Conservation (phyloP, 306 rosid species). For the Castanospermum australe region DNA sequence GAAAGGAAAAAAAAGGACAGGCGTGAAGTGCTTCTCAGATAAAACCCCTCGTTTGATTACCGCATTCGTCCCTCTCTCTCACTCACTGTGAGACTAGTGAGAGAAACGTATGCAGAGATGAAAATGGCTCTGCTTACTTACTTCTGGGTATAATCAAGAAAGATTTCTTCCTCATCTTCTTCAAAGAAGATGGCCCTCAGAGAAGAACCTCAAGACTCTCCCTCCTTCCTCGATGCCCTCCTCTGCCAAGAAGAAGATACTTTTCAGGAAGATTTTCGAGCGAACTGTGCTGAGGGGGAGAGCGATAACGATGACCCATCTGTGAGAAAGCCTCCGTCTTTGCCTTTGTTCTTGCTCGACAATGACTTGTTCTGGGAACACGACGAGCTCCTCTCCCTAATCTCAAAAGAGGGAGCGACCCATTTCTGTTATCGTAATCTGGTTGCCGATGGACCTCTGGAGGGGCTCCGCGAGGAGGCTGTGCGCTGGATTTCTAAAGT, state of each 20-base stretch:
- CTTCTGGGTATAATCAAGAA: constrained; percentile 32
- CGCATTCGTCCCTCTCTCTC: constrained; percentile 34
- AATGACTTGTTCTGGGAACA: constrained; percentile 68
- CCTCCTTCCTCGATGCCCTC: constrained; percentile 53
- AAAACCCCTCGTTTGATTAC: constrained; percentile 48
- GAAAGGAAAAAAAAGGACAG: constrained; percentile 40
- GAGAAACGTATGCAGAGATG: constrained; percentile 34
- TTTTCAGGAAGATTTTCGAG: constrained; percentile 42
- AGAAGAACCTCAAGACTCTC: constrained; percentile 43
- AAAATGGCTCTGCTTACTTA: constrained; percentile 43
- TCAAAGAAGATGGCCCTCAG: constrained; percentile 60
- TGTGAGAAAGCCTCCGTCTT: constrained; percentile 38
- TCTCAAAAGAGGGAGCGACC: constrained; percentile 66
- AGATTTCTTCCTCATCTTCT: constrained; percentile 44
- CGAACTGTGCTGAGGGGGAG: constrained; percentile 30
- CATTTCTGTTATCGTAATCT: constrained; percentile 28
- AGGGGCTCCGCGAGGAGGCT: constrained; percentile 54
- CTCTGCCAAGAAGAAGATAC: constrained; percentile 68
- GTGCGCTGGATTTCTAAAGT: constrained; percentile 74
- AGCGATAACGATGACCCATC: constrained; percentile 25
- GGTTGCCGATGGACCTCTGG: constrained; percentile 43
- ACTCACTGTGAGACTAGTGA: constrained; percentile 14
- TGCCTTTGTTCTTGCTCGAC: constrained; percentile 41
- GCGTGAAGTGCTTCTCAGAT: constrained; percentile 63
- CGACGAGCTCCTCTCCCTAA: constrained; percentile 58